Base-by-base conservation (phyloP, 441 rosid species). In the Daphne laureola region DNA sequence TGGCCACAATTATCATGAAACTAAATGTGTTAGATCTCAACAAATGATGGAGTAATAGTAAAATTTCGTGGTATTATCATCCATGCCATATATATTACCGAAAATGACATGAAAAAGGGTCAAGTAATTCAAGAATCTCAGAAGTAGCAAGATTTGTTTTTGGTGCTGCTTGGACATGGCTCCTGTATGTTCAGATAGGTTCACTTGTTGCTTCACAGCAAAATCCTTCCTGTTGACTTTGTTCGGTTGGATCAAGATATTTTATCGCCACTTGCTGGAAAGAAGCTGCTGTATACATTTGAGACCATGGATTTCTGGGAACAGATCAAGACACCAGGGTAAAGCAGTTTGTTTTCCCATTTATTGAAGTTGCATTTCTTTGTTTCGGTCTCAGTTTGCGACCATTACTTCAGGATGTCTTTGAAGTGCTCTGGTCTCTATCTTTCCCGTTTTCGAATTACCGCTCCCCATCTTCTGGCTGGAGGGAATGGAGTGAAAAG, bases 291-390 rank as follows among this genome's bases (percentile, higher is more conserved):
- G 46, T 87, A 80, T 67, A 79, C 90, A 50, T 83, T 78, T 36
- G 91, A 83, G 71, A 81, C 81, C 51, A 70, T 51, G 65, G 84
- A 85, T 52, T 88, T 85, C 74, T 88, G 94, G 94, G 89, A 85
- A 67, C 91, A 88, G 75, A 86, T 88, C 8, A 85, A 85, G 66
- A 73, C 91, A 60, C 94, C 96, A 0, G 94, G 89, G 96, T 88
- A 67, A 46, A 47, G 23, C 57, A 31, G 43, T 46, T 0, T 7
- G 14, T 5, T 46, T 11, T 14, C 59, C 31, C 3, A 14, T 21
- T 18, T 49, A 55, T 55, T 38, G 23, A 44, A 6, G 8, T 17
- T 12, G 23, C 4, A 41, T 14, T 8, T 25, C 41, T 55, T 53
- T 21, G 17, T 43, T 42, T 49, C n/a, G 41, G 17, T 27, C 56